These are phyloP conservation scores for Blastobotrys niveus DNA, from an alignment of 1,139 yeast genomes.

Conservation along the genomic window DNA sequence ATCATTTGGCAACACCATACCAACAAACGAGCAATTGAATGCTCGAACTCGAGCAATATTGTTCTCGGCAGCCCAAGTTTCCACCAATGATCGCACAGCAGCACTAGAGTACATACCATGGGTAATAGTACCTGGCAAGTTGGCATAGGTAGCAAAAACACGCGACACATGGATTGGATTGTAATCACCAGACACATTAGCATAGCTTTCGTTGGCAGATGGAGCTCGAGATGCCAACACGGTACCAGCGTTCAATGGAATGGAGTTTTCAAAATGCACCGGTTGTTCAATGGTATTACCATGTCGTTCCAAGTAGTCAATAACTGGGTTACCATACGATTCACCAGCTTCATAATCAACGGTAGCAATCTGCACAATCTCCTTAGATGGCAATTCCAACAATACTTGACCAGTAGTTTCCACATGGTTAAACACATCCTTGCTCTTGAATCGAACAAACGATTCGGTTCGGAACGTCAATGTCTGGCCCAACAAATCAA, in stretches of 20 bases:
- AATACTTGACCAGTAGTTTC: slow-evolving; percentile 78
- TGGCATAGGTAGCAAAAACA: slow-evolving; percentile 88
- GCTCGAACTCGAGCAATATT: slow-evolving; percentile 95
- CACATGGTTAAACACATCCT: slow-evolving; percentile 70
- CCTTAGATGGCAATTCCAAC: slow-evolving; percentile 89
- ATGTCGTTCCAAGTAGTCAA: slow-evolving; percentile 85
- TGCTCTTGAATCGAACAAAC: slow-evolving; percentile 72
- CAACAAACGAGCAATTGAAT: slow-evolving; percentile 82
- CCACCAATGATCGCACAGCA: slow-evolving; percentile 88
- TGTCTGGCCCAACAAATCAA: slow-evolving; percentile 70
- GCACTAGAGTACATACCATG: slow-evolving; percentile 99
- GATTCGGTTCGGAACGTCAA: slow-evolving; percentile 89
- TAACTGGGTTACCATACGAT: slow-evolving; percentile 95
- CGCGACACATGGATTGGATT: slow-evolving; percentile 97
- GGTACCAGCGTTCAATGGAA: slow-evolving; percentile 77
- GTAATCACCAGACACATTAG: slow-evolving; percentile 95
- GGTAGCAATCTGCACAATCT: slow-evolving; percentile 78
- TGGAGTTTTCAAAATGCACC: slow-evolving; percentile 78
- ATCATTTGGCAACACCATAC: slow-evolving; percentile 97
- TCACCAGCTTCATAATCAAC: slow-evolving; percentile 87
- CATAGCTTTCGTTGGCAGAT: slow-evolving; percentile 88
- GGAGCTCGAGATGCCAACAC: slow-evolving; percentile 71
- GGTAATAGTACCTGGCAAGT: slow-evolving; percentile 93
- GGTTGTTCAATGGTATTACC: slow-evolving; percentile 96
- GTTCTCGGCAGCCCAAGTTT: slow-evolving; percentile 98